Evolutionary conservation across 2,329 filamentous ascomycete genomes (phyloP), one percentile per base, ranked within the genome.

Genomic region (Elsinoe arachidis): DNA sequence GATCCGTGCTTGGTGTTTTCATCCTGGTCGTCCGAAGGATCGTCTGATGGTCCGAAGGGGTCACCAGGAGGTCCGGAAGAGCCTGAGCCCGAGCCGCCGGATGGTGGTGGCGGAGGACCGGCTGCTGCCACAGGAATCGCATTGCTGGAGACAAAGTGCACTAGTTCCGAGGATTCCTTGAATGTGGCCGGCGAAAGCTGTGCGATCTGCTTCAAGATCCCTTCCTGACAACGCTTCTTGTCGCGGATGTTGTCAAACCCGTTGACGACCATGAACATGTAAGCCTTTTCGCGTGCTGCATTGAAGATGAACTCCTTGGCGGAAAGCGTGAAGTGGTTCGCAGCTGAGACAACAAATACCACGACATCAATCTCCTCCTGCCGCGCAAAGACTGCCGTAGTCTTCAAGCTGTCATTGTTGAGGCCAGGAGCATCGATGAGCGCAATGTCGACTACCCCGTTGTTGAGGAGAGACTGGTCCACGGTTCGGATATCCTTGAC

Each of bases 321-420:
- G 0, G 93, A 96, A 56, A 95, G 84, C 0, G 93, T 99, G 69
- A 99, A 97, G 72, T 99, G 93, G 63, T 99, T 99, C 23, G 92
- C 90, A 2, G 93, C 93, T 10, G 91, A 96, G 4, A 99, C 93
- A 34, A 99, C 93, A 66, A 99, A 99, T 0, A 99, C 91, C 1
- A 99, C 93, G 0, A 99, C 93, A 65, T 99, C 93, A 62, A 99
- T 99, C 73, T 99, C 93, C 71, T 99, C 93, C 69, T 99, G 93
- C 58, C 93, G 81, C 21, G 93, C 93, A 71, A 99, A 99, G 5
- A 99, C 88, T 17, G 93, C 93, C 1, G 93, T 99, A 0, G 93
- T 99, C 75, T 97, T 95, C 46, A 96, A 84, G 1, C 92, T 97
- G 70, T 99, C 92, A 19, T 88, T 90, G 72, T 99, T 99, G 55